Percentiles rank a stretch among this genome's conserved stretches.
phyloP scores from a whole-genome alignment of 352 stramenopile species.

The Blastocystis sp. region DNA sequence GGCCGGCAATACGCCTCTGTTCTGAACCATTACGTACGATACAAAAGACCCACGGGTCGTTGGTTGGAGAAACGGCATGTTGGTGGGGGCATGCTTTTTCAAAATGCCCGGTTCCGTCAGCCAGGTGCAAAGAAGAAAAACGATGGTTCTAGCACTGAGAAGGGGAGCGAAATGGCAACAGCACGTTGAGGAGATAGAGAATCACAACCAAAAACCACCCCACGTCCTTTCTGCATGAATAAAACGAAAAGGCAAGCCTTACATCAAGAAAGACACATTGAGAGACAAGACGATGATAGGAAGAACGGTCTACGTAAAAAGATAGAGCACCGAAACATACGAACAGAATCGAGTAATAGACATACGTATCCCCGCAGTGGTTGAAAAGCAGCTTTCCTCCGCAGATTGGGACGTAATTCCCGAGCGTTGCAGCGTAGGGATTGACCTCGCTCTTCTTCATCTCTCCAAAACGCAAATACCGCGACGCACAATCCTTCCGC shows the following conservation, averaged over 20 bases:
- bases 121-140: slow-evolving; percentile 52
- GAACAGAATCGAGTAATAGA: slow-evolving; percentile 61
- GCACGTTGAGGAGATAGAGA: slow-evolving; percentile 55
- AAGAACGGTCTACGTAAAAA: neutral
- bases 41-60: neutral
- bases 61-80: neutral
- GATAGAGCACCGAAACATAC: neutral
- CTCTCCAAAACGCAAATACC: neutral
- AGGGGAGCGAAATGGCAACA: neutral
- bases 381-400: slow-evolving; percentile 28
- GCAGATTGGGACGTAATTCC: slow-evolving; percentile 15
- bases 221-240: slow-evolving; percentile 7
- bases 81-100: slow-evolving; percentile 20
- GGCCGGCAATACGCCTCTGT: slow-evolving; percentile 1
- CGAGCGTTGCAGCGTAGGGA: slow-evolving; percentile 9
- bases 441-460: neutral
- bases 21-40: neutral
- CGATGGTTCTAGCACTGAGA: slow-evolving; percentile 27
- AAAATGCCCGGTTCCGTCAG: slow-evolving; percentile 55
- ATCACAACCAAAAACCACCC: slow-evolving; percentile 38
- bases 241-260: neutral
- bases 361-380: slow-evolving; percentile 17
- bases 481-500: neutral
- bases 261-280: neutral
- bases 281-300: slow-evolving; percentile 36